Base-by-base conservation (phyloP, 371 early-diverging fungal genomes). In the Haplosporangium sp. region DNA sequence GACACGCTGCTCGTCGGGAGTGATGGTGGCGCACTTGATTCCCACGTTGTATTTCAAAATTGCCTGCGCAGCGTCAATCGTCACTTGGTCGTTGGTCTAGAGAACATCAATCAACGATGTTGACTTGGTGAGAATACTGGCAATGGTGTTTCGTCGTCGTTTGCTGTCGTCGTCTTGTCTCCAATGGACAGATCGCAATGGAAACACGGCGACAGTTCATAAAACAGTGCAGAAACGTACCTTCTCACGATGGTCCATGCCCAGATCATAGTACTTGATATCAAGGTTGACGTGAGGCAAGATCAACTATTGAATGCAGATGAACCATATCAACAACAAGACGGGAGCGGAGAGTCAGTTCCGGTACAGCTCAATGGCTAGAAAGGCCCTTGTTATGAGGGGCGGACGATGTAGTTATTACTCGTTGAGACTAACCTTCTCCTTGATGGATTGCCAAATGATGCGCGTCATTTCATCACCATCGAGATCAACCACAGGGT, bases 21-120 rank as follows among this genome's bases (percentile, higher is more conserved):
- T 98, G 82, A 98, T 98, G 54, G 99, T 98, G 29, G 99, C 99
- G 85, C 99, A 98, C 87, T 98, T 98, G 86, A 98, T 98, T 72
- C 96, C 98, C 42, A 97, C 99, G 82, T 96, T 95, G 89, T 96
- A 96, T 89, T 96, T 95, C 74, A 93, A 88, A 82, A 96, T 98
- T 36, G 98, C 98, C 57, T 96, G 93, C 46, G 99, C 99, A 54
- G 99, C 96, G 58, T 98, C 98, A 48, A 96, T 81, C 40, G 98
- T 98, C 57, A 98, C 96, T 86, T 94, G 90, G 86, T 98, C 98
- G 80, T 95, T 84, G 41, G 98, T 98, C 92, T 94, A 83, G 21
- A 55, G 36, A 64, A 37, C 29, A 29, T 29, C 29, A 29, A 29
- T 29, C 29, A 29, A 2, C 29, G 29, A 29, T 29, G 29, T 29